Evolutionary conservation across 2,329 filamentous ascomycete species (phyloP), one percentile per base, ranked within the genome.

Genomic region (Lizonia empirigonia): DNA sequence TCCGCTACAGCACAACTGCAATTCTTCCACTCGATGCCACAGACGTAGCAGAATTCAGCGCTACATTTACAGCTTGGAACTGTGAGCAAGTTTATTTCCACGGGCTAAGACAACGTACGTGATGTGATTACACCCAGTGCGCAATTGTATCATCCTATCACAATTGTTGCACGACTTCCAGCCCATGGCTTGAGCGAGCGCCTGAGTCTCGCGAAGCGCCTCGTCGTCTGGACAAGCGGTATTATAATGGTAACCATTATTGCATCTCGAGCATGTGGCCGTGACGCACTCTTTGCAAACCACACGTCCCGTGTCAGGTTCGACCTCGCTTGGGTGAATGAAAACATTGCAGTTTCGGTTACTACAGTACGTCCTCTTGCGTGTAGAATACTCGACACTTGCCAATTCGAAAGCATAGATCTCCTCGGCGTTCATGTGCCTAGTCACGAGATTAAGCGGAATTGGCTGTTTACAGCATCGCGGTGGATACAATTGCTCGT

Each of bases 1-100:
- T n/a, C n/a, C n/a, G n/a, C n/a, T n/a, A n/a, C n/a, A n/a, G n/a
- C n/a, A n/a, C n/a, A n/a, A n/a, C n/a, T n/a, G n/a, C n/a, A n/a
- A n/a, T n/a, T 20, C 50, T 12, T 15, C 27, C 27, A 29, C 27
- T 29, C 27, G 13, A 3, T 15, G 5, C 27, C 27, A 29, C 27
- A 29, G 7, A 7, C 5, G 7, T 29, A 29, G 15, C 27, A 29
- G 27, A 29, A 29, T n/a, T 32, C 18, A 1, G 79, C 81, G 23
- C 83, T 83, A 62, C 85, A 87, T 5, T 82, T 79, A 59, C 85
- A 88, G 73, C 88, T 29, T n/a, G 27, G 13, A 10, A 15, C 0
- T 29, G 13, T 15, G 13, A 7, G 27, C 12, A 29, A 29, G 27
- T n/a, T n/a, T n/a, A n/a, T n/a, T n/a, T n/a, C n/a, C n/a, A n/a